Base-by-base conservation (phyloP, 345 rosid species). In the Eucalyptus sp. region DNA sequence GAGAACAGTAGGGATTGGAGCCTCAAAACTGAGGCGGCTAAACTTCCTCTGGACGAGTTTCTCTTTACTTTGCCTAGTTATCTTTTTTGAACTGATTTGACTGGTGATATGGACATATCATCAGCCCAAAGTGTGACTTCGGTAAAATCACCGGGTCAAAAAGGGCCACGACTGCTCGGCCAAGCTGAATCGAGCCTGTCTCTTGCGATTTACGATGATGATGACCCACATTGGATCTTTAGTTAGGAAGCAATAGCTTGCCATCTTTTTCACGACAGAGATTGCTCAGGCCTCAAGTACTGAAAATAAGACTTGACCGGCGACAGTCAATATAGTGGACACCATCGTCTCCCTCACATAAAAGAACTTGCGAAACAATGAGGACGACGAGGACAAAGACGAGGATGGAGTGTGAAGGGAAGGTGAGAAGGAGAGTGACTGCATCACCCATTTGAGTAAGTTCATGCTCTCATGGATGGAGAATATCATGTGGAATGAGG, bases 331-430 rank as follows among this genome's bases (percentile, higher is more conserved):
- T 18, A 20, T 52, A 7, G 2, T 18, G 58, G 58, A 7, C 58
- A 18, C 0, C 4, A 3, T 6, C 0, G 7, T 50, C 7, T 15
- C 52, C 52, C 18, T 50, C 0, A 1, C 52, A 15, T 50, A 50
- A 50, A 50, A 50, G 7, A 50, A 50, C 52, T 6, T 50, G 18
- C 0, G 2, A 6, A 16, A 50, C 8, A 0, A 50, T 16, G 18
- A 50, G 52, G 52, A 15, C 0, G 0, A 6, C 1, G 8, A 51
- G 54, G 0, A 51, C 8, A 1, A 51, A 0, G 20, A 51, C 2
- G 4, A 60, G 68, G 68, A 60, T 27, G 31, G 31, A 27, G 68
- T 25, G 31, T 1, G 16, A 60, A 60, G 68, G 31, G 2, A 15
- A 60, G 15, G 68, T 27, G 31, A 27, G 44, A 43, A 43, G 44